Conservation (phyloP, 805 yeast species). For the Suhomyces sp. region DNA sequence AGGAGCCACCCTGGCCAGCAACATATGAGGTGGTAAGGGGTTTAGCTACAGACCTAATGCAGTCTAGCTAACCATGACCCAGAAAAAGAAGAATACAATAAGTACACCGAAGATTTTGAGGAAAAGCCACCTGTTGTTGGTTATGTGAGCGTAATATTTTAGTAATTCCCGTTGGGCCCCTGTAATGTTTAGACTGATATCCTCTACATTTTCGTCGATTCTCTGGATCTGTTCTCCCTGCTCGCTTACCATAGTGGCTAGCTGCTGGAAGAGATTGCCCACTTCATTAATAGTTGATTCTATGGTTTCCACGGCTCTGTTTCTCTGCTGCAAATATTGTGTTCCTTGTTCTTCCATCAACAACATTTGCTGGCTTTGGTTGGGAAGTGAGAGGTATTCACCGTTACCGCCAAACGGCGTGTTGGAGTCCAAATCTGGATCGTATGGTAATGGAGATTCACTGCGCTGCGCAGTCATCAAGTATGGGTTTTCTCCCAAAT, state of each 20-base stretch:
- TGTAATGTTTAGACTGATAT: conserved; percentile 78
- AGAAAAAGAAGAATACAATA: conserved; percentile 67
- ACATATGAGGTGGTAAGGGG: background rate
- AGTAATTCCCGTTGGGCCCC: conserved; percentile 95
- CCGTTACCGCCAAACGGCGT: conserved; percentile 29
- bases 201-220: conserved; percentile 93
- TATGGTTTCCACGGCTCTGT: conserved; percentile 89
- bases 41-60: background rate
- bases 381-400: conserved; percentile 69
- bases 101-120: conserved; percentile 85
- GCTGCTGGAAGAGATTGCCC: conserved; percentile 88
- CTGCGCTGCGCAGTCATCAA: conserved; percentile 14
- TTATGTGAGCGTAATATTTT: conserved; percentile 82
- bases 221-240: conserved; percentile 96
- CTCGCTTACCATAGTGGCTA: conserved; percentile 96
- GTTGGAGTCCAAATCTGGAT: conserved; percentile 24
- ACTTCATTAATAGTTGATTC: conserved; percentile 97
- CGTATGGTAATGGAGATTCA: conserved; percentile 17
- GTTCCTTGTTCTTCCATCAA: conserved; percentile 75
- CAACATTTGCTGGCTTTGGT: conserved; percentile 75
- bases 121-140: conserved; percentile 90
- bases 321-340: conserved; percentile 77
- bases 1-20: background rate
- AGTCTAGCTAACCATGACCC: conserved; percentile 70
- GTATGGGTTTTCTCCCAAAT: conserved; percentile 41